These are phyloP conservation scores for Saksenaea vasiformis DNA, from an alignment of 371 early-diverging fungal species.

Conservation along the genomic window DNA sequence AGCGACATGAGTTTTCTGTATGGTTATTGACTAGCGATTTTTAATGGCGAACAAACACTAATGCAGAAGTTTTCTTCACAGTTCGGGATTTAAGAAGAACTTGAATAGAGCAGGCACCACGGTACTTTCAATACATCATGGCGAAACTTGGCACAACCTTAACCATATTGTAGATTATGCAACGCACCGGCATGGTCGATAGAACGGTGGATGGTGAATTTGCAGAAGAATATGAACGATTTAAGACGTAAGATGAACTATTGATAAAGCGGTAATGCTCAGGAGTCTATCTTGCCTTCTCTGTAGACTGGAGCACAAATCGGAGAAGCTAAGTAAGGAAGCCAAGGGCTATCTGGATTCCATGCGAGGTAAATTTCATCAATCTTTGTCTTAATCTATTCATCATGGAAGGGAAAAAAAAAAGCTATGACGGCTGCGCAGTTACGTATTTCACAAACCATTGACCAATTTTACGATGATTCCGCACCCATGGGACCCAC, in stretches of 20 bases:
- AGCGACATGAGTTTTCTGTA: conserved; percentile 47
- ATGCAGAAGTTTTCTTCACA: conserved; percentile 24
- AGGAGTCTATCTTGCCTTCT: neutral
- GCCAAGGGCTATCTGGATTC: conserved; percentile 93
- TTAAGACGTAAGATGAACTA: conserved; percentile 61
- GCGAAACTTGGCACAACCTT: neutral
- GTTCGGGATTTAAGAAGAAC: conserved; percentile 85
- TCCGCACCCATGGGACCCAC: conserved; percentile 41
- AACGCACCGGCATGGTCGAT: conserved; percentile 71
- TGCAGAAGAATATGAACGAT: conserved; percentile 85
- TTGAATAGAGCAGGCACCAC: conserved; percentile 82
- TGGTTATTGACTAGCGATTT: neutral
- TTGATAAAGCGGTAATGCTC: neutral
- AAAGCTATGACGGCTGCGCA: conserved; percentile 85
- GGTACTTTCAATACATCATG: conserved; percentile 35
- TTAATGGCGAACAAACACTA: neutral
- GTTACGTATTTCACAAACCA: conserved; percentile 75
- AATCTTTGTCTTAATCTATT: neutral
- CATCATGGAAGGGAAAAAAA: neutral
- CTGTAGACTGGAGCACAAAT: conserved; percentile 80
- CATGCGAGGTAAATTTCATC: conserved; percentile 62
- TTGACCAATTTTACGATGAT: conserved; percentile 72
- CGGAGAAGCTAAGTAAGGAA: conserved; percentile 86
- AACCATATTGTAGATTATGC: conserved; percentile 55
- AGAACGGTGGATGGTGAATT: conserved; percentile 85